Base-by-base conservation (phyloP, 2,329 filamentous ascomycete species). In the Phialemonium atrogriseum region DNA sequence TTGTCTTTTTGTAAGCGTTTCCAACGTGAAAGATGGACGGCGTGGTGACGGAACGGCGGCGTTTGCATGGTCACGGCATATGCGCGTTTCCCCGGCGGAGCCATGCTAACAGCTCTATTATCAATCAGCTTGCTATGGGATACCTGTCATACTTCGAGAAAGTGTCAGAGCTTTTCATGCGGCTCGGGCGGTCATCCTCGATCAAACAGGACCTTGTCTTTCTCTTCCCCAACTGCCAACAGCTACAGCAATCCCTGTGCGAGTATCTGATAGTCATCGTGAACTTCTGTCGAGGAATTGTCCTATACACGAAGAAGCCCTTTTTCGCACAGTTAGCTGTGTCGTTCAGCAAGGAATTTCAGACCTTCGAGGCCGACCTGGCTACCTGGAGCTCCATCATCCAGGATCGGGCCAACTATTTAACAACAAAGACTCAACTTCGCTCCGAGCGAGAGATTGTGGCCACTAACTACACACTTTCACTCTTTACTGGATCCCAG, bases 221-320 rank as follows among this genome's bases (percentile, higher is more conserved):
- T 4, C 14, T 36, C n/a, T 36, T 32, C 22, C 34, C 34, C 13
- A n/a, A 7, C 16, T 32, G 7, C 17, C 32, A 28, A 13, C 23
- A 36, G 9, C 27, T 36, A 7, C 34, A 36, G 17, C 14, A 32
- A 13, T 24, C 32, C 6, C 32, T 36, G 34, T 36, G 34, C 34
- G 34, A 36, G 13, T 36, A 36, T 13, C 29, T 36, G 10, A 36
- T 36, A 7, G 16, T 17, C 9, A 10, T 36, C 9, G 28, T 36
- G 3, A 4, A 11, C 5, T 27, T 28, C 16, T 36, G 27, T 18
- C 10, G 13, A 9, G 17, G 32, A 24, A 28, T 36, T 11, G 19
- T 36, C 28, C 8, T 10, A 13, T 19, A 14, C 15, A 16, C 22
- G 3, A 17, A 20, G n/a, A 36, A 32, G 12, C 11, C 15, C 6